Evolutionary conservation across 768 basidiomycete species (phyloP), one percentile per base, ranked within the genome.

Genomic region (Pluteus cervinus): DNA sequence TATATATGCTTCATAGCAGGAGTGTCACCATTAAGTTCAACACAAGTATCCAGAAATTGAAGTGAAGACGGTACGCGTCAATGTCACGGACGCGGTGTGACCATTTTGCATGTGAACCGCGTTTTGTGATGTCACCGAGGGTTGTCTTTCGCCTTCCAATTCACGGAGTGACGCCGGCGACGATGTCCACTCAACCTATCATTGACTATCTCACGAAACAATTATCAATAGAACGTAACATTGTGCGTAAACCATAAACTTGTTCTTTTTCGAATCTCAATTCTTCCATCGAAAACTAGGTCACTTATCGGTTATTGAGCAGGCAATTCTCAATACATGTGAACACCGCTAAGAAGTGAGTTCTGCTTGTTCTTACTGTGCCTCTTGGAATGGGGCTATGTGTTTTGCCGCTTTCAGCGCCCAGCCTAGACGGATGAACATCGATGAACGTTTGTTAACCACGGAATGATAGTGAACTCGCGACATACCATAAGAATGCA

Each of bases 241-340:
- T 76, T 31, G 75, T 71, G 39, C 29, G 62, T 50, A 20, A 12
- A n/a, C 7, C 3, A 29, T 33, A 16, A n/a, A 37, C 43, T 34
- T 10, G 2, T 18, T 14, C 17, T 38, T 32, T 11, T 15, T 18
- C 21, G 7, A 12, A 14, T 12, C 16, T 16, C 14, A 24, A 30
- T n/a, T 11, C 5, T 16, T 22, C 14, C 30, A 29, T 21, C n/a
- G 29, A 25, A 20, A 30, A 23, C 39, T 42, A 89, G 86, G 83
- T 90, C 41, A 90, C 87, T 4, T 90, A 76, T 56, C 73, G 86
- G 24, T 79, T 75, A 4, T 66, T 90, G 33, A 88, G 87, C 49
- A 73, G 84, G 45, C 75, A 73, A 26, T 67, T 86, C 29, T 66
- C 67, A 0, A 67, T 89, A 37, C 81, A 88, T 49, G 85, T 88